These are phyloP conservation scores for Penicillium desertorum DNA, from an alignment of 495 filamentous ascomycete species.

Conservation along the genomic window DNA sequence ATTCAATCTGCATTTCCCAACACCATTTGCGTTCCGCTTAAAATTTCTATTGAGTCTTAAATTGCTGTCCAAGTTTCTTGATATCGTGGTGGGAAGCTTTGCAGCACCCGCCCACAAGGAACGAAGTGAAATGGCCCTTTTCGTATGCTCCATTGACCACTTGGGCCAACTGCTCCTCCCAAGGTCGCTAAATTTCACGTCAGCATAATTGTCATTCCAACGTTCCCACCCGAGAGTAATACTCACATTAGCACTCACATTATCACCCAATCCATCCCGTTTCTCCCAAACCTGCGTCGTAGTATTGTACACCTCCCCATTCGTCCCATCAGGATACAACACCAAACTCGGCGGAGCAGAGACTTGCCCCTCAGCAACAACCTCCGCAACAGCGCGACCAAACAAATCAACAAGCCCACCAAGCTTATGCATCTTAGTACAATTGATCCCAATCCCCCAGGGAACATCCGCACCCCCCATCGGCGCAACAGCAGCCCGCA, in stretches of 20 bases:
- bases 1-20: neutral
- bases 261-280: slow-evolving; percentile 14
- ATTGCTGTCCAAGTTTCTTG: slow-evolving; percentile 39
- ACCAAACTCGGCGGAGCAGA: slow-evolving; percentile 52
- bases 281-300: slow-evolving; percentile 57
- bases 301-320: slow-evolving; percentile 65
- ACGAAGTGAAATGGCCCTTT: slow-evolving; percentile 46
- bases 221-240: neutral
- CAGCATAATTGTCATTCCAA: slow-evolving; percentile 6
- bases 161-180: slow-evolving; percentile 48
- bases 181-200: slow-evolving; percentile 34
- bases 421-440: slow-evolving; percentile 59
- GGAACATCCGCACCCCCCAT: slow-evolving; percentile 36
- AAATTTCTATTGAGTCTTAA: slow-evolving; percentile 7
- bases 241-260: slow-evolving; percentile 24
- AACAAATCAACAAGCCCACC: slow-evolving; percentile 46
- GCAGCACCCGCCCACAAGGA: slow-evolving; percentile 63
- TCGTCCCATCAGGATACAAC: slow-evolving; percentile 68
- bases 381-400: slow-evolving; percentile 28
- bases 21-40: neutral
- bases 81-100: slow-evolving; percentile 56
- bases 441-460: slow-evolving; percentile 67
- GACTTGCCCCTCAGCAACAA: slow-evolving; percentile 17
- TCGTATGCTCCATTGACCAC: slow-evolving; percentile 40
- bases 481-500: slow-evolving; percentile 29